Evolutionary conservation across 441 rosid species (phyloP), one percentile per base, ranked within the genome.

Genomic region (Gossypium laxum): DNA sequence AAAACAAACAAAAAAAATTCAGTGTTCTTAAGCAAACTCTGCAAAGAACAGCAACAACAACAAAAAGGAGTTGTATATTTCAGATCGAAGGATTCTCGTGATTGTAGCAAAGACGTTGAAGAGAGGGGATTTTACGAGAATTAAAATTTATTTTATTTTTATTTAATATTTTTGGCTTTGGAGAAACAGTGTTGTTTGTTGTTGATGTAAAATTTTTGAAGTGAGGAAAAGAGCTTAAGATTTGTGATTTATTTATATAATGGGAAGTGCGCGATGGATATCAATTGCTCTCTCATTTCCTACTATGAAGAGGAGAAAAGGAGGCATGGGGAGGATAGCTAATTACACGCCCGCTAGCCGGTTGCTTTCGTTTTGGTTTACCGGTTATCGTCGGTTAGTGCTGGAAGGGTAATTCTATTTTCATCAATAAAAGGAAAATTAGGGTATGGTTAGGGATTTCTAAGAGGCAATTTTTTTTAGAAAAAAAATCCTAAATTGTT

Each of bases 331-430:
- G 70, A 83, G 75, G 81, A 74, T 67, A 74, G 82, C 66, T 38
- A 67, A 75, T 78, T 38, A 54, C 78, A 79, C 83, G 68, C 83
- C 74, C 77, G 67, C 8, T 64, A 21, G 69, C 69, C 54, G 69
- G 55, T 65, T 45, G 19, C 19, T 45, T 64, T 65, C 15, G 54
- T 3, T 1, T 22, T 4, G 55, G 51, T 22, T 65, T 43, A 65
- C 69, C 55, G 69, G 55, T 30, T 21, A 22, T 45, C 17, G 55
- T 15, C 55, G 12, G 55, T 45, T 43, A 21, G 6, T 19, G 2
- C 43, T 65, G 5, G 2, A 38, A 41, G 2, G 50, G 28, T 17
- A 30, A 14, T 5, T 59, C 5, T n/a, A 26, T n/a, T 28, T 59
- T n/a, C 3, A 17, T 22, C 11, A 56, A 22, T 22, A 56, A 11